Percentiles rank a stretch among this genome's conserved stretches.
Evolutionary conservation across 2,329 filamentous ascomycete genomes (phyloP).

Genomic region (Orbilia oligospora): DNA sequence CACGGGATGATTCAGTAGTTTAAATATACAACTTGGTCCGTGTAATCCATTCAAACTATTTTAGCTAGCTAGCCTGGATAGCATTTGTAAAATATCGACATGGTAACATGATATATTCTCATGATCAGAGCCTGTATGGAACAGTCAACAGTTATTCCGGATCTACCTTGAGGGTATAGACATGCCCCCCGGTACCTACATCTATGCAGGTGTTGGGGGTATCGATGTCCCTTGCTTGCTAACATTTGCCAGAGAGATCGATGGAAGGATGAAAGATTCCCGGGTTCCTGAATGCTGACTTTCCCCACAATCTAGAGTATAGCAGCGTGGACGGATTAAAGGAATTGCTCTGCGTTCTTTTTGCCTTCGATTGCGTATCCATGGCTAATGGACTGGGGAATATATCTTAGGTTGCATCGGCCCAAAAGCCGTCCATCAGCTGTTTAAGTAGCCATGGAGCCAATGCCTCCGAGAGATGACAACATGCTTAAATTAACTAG

Average conservation of each 20-base stretch:
- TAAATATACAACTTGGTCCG: slow-evolving; percentile 43
- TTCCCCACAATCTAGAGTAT: slow-evolving; percentile 8
- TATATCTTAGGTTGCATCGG: slow-evolving; percentile 40
- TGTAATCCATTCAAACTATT: background rate
- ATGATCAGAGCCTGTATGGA: slow-evolving; percentile 57
- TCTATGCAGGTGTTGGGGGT: slow-evolving; percentile 5
- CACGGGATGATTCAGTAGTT: slow-evolving; percentile 21
- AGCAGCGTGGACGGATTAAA: background rate
- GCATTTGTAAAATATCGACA: slow-evolving; percentile 19
- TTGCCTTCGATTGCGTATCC: slow-evolving; percentile 13
- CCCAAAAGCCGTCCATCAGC: slow-evolving; percentile 25
- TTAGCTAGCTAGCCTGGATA: slow-evolving; percentile 9
- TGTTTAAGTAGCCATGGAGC: slow-evolving; percentile 26
- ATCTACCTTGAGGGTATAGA: slow-evolving; percentile 33
- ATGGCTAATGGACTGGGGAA: background rate
- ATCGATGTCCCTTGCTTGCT: background rate
- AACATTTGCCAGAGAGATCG: slow-evolving; percentile 24
- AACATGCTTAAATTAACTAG: slow-evolving; percentile 15
- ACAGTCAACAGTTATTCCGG: slow-evolving; percentile 51
- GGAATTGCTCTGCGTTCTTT: slow-evolving; percentile 29
- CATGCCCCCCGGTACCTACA: background rate
- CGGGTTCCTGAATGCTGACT: slow-evolving; percentile 5
- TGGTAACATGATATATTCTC: slow-evolving; percentile 15
- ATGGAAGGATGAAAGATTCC: slow-evolving; percentile 1
- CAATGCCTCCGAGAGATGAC: slow-evolving; percentile 46